phyloP scores from a whole-genome alignment of 2,329 filamentous ascomycete genomes.

The Podosphaera aphanis region DNA sequence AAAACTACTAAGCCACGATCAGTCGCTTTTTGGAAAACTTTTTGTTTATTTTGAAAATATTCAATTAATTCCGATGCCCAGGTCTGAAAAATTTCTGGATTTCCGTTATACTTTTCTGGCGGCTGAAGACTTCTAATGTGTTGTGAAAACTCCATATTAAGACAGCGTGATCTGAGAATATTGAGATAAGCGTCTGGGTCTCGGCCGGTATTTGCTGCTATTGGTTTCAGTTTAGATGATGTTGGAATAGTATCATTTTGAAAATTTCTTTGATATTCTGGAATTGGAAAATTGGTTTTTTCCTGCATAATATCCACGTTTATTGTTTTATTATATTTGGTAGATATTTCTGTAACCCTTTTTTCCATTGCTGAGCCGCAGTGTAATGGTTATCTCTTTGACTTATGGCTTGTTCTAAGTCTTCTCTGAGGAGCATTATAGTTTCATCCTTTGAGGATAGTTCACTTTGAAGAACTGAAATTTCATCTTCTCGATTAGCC shows the following conservation, averaged over 20 bases:
- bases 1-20: not conserved
- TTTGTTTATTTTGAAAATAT: not conserved
- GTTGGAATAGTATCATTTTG: too few species aligned
- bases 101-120: not conserved
- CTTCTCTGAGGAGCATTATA: not conserved
- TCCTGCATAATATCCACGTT: not conserved
- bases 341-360: not conserved
- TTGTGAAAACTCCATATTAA: too few species aligned
- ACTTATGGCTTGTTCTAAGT: not conserved
- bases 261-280: too few species aligned
- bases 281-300: not conserved
- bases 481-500: not conserved
- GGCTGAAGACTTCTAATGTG: too few species aligned
- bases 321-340: not conserved
- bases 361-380: not conserved
- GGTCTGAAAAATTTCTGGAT: not conserved
- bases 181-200: too few species aligned
- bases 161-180: too few species aligned
- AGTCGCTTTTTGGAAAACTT: not conserved
- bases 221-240: too few species aligned
- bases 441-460: not conserved
- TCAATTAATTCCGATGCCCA: too few species aligned
- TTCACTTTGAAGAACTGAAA: not conserved
- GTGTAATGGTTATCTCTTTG: not conserved
- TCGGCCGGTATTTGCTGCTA: too few species aligned